Evolutionary conservation across 2,329 filamentous ascomycete species (phyloP), one percentile per base, ranked within the genome.

Genomic region (Chaetothyriales sp.): DNA sequence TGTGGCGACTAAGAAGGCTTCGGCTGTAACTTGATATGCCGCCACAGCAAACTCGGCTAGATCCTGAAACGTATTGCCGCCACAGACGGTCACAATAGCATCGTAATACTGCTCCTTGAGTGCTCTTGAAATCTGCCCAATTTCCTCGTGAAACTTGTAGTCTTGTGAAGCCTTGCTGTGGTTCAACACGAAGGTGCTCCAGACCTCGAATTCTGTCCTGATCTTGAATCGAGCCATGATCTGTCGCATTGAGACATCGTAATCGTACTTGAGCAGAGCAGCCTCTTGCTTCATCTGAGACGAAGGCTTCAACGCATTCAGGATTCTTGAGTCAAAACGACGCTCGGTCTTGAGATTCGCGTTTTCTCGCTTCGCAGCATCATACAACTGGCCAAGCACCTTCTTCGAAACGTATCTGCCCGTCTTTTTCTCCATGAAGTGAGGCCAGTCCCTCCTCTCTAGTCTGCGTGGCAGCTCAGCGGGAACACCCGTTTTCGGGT

Each of bases 151-250:
- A 46, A 88, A 78, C 61, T 92, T 94, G 70, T 93, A 96, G 56
- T 92, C 86, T 7, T 75, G 78, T 32, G 78, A 80, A 22, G 86
- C 75, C 0, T 79, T 75, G 7, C 85, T 84, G 61, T 84, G 86
- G 1, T 77, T 76, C 52, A 96, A 72, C 1, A 89, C 79, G 64
- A 95, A 96, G 0, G 86, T 82, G 0, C 87, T 83, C 80, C 83
- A 95, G 9, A 94, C 77, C 65, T 98, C 92, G 57, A 95, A 95
- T 61, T 98, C 92, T 0, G 85, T 94, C 18, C 71, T 68, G 51
- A 96, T 84, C 44, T 84, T 83, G 58, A 88, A 80, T 60, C 95
- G 89, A 1, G 80, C 83, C 80, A 96, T 89, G 50, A 95, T 73
- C 0, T 88, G 78, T 10, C 77, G 78, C 60, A 96, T 75, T 0